Base-by-base conservation (phyloP, 208 protist genomes). In the Hexamita inflata region DNA sequence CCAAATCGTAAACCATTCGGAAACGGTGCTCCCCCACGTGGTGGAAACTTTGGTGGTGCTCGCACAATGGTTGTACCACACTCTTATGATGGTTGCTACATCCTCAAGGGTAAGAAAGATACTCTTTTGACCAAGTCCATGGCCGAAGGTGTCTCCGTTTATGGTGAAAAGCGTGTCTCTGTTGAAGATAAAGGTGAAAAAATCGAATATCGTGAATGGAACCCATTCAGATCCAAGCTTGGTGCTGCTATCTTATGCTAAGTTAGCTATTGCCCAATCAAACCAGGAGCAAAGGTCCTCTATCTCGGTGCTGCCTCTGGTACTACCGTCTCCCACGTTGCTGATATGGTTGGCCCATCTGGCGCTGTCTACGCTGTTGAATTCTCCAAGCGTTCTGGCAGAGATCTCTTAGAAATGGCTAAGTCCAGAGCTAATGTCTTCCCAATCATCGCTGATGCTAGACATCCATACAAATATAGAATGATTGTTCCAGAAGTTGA, bases 171-270 rank as follows among this genome's bases (percentile, higher is more conserved):
- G 86, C 86, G 95, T 59, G 93, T 99, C 70, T 83, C 77, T 9
- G 88, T 91, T 39, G 91, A 94, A 58, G 82, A 80, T 38, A 61
- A 65, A 28, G 41, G 34, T 83, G 58, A 79, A n/a, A 97, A 98
- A 84, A 92, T 95, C 76, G 96, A 99, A 88, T 99, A 99, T 87
- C 91, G 97, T 78, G 89, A 98, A 41, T 99, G 97, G 96, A 99
- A 98, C 84, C 96, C 97, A 26, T 99, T 98, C 90, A 85, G 96
- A 70, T 98, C 94, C 28, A 99, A 99, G 89, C 84, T 99, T 38
- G 96, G 92, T 35, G 92, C 96, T 28, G 94, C 93, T 65, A 92
- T 99, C 75, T 88, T 98, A 65, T 89, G 89, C 75, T 96, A 96
- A 85, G 88, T 99, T 32, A 93, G 94, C 67, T 94, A 95, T 82